Evolutionary conservation across 208 protist species (phyloP).

Genomic region (Leishmania martiniquensis): DNA sequence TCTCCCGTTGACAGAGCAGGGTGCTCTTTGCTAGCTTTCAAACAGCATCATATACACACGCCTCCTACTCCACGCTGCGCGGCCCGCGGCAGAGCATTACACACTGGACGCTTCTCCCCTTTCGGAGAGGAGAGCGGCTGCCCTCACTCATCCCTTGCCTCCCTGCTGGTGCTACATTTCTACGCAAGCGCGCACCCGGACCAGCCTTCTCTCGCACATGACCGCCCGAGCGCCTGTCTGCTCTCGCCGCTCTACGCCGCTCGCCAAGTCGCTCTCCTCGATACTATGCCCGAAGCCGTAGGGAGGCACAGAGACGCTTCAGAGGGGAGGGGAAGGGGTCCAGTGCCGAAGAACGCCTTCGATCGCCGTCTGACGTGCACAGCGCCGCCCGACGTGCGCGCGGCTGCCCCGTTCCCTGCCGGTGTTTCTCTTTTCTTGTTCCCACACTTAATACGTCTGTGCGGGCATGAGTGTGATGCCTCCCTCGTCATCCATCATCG

Average conservation of each 20-base stretch:
- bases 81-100: neutral
- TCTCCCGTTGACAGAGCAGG: neutral
- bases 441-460: slow-evolving; percentile 68
- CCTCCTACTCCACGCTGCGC: neutral
- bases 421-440: neutral
- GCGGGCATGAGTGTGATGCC: slow-evolving; percentile 54
- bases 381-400: neutral
- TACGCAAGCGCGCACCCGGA: neutral
- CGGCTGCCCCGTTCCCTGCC: too few relatives aligned
- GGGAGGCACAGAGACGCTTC: neutral
- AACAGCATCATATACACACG: neutral
- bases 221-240: neutral
- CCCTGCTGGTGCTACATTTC: neutral
- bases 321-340: neutral
- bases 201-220: neutral
- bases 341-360: neutral
- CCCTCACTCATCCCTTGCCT: neutral
- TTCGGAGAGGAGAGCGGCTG: too few relatives aligned
- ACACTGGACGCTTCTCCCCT: neutral
- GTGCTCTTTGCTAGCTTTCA: neutral
- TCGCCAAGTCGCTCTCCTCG: neutral
- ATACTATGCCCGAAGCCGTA: neutral
- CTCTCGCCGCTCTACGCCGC: neutral
- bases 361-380: neutral
- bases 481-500: slow-evolving; percentile 71